Base-by-base conservation (phyloP, 441 rosid genomes). In the Erodium moschatum region DNA sequence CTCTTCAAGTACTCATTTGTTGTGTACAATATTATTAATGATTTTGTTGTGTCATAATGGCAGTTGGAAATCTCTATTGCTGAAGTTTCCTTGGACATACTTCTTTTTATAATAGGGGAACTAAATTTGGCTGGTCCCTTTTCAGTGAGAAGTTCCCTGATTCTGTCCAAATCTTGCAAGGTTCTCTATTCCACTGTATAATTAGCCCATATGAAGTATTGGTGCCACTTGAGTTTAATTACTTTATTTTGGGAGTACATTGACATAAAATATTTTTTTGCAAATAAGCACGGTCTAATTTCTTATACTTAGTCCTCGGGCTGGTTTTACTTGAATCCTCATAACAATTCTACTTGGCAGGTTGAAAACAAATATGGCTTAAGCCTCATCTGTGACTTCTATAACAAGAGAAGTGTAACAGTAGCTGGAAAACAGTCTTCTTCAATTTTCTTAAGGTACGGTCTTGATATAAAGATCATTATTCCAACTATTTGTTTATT, bases 61-160 rank as follows among this genome's bases (percentile, higher is more conserved):
- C 95, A 93, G 98, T 77, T 87, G 85, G 85, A 88, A 69, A 73
- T 88, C 70, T 87, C 84, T 69, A 72, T 94, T 66, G 86, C 86
- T 6, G 98, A 94, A 87, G 82, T 86, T 70, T 85, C 97, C 1
- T 68, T 91, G 83, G 98, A 94, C 82, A 81, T 89, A 73, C 87
- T 89, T 79, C 91, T 94, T 70, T 89, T 87, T 77, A 78, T 82
- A 68, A 69, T 88, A 64, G 98, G 96, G 72, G 80, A 87, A 78
- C 76, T 94, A 77, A 81, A 87, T 72, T 74, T 91, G 82, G 96
- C 97, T 70, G 98, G 98, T 78, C 98, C 98, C 27, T 91, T 85
- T 80, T 75, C 92, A 56, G 81, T 88, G 74, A 87, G 84, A 79
- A 86, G 84, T 74, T 75, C 95, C 66, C 71, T 52, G 69, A 84